These are phyloP conservation scores for Trichosanthes cucumerina DNA, from an alignment of 306 rosid species.

Conservation along the genomic window DNA sequence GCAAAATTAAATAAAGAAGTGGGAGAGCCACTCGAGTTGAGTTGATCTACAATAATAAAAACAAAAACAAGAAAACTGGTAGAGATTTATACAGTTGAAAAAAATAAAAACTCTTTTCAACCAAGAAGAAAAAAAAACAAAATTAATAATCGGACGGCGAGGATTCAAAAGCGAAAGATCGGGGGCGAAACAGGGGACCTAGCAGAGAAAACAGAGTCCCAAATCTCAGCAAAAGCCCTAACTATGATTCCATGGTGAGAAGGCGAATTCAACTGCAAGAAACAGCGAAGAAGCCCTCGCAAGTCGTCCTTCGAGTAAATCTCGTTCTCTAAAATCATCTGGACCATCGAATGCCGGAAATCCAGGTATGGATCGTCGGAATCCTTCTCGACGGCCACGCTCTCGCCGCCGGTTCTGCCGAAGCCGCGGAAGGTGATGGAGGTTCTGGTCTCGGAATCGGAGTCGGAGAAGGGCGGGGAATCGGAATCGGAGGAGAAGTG, in stretches of 20 bases:
- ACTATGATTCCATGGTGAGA: slow-evolving; percentile 65
- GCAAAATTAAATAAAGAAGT: too few relatives aligned
- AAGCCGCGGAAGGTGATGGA: slow-evolving; percentile 31
- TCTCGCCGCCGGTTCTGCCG: slow-evolving; percentile 60
- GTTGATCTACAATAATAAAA: neutral
- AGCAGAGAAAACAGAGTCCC: slow-evolving; percentile 72
- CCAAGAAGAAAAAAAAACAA: neutral
- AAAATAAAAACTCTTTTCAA: neutral
- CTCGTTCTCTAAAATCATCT: slow-evolving; percentile 87
- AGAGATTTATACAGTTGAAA: neutral
- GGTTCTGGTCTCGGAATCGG: slow-evolving; percentile 11
- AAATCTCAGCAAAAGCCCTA: slow-evolving; percentile 80
- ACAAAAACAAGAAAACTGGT: neutral
- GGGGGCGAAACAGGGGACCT: slow-evolving; percentile 8
- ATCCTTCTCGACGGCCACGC: slow-evolving; percentile 88
- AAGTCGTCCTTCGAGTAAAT: slow-evolving; percentile 73
- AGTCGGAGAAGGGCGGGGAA: slow-evolving; percentile 11
- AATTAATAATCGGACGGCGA: neutral
- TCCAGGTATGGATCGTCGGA: slow-evolving; percentile 87
- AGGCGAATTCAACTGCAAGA: slow-evolving; percentile 70
- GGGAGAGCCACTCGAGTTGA: neutral
- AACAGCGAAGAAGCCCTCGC: slow-evolving; percentile 62
- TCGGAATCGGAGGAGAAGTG: slow-evolving; percentile 21
- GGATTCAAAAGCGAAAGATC: neutral
- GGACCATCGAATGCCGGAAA: slow-evolving; percentile 80